Base-by-base conservation (phyloP, 2,329 filamentous ascomycete genomes). In the Aspergillus transmontanensis region DNA sequence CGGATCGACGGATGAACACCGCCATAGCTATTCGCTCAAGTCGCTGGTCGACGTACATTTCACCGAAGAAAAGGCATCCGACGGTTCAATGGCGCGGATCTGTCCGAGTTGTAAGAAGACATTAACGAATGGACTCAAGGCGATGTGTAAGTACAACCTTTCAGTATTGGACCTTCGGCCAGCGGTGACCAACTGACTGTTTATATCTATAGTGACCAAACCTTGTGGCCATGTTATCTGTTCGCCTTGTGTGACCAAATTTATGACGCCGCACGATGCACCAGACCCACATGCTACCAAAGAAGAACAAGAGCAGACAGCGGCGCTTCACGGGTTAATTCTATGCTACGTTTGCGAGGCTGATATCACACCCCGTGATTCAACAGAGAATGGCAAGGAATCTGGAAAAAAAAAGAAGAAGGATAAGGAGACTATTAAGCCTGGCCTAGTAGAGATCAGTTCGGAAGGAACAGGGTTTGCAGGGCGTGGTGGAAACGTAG, bases 381-480 rank as follows among this genome's bases (percentile, higher is more conserved):
- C 69, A 51, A n/a, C 28, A 11, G 71, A 70, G 26, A 65, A 64
- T 12, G 57, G 54, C 4, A 68, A 67, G 2, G 68, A 64, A 11
- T 62, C 58, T 21, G 60, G 68, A 28, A 73, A 66, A 68, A 75
- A 76, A 63, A 72, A 73, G 58, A 74, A 75, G 61, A 78, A 81
- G 55, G 78, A 81, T 56, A 73, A 84, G 69, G 84, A 88, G 41
- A 86, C 82, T 58, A 84, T 90, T 41, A 87, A 84, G 64, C 87
- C 89, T 0, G 94, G 94, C 0, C 74, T 97, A 39, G 89, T 97
- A 3, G 87, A 91, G 72, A 85, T 98, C 56, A 89, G 87, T 68
- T 92, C 90, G 41, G 94, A 97, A 71, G 94, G 94, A 0, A 98
- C 94, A 0, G 94, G 94, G 0, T 98, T 97, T 78, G 94, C 94